Evolutionary conservation across 352 stramenopile species (phyloP).

Genomic region (Elongisporangium undulatum): DNA sequence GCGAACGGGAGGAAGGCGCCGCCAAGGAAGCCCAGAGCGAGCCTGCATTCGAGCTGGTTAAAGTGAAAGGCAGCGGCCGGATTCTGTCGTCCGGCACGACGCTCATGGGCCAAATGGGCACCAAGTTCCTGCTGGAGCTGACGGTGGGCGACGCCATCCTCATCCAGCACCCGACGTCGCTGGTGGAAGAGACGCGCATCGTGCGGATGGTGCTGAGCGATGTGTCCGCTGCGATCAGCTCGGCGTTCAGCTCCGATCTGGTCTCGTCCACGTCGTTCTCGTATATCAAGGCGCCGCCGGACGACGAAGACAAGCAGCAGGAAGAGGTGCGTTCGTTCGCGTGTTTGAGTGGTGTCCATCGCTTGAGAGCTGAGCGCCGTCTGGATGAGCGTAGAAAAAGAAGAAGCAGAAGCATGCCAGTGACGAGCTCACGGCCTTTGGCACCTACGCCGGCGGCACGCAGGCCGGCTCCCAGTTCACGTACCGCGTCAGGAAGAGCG

Average conservation of each 20-base stretch:
- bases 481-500: constrained; percentile 83
- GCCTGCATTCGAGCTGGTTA: constrained; percentile 69
- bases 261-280: constrained; percentile 87
- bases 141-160: constrained; percentile 80
- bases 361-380: too few species aligned
- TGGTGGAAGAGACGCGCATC: constrained; percentile 86
- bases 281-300: constrained; percentile 82
- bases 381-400: constrained; percentile 10
- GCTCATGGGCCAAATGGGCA: constrained; percentile 78
- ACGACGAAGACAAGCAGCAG: constrained; percentile 40
- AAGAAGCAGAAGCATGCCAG: constrained; percentile 47
- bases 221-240: constrained; percentile 81
- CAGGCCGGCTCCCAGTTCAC: constrained; percentile 64
- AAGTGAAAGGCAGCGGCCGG: constrained; percentile 67
- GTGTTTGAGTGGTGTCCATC: background rate
- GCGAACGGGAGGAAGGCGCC: constrained; percentile 21
- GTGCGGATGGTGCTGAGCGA: constrained; percentile 89
- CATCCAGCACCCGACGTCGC: constrained; percentile 83
- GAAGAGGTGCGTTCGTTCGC: constrained; percentile 19
- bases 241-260: constrained; percentile 85
- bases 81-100: constrained; percentile 86
- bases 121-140: constrained; percentile 83
- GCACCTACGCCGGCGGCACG: constrained; percentile 85
- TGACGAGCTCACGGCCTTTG: constrained; percentile 73
- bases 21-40: constrained; percentile 11